Evolutionary conservation across 768 basidiomycete species (phyloP).

Genomic region (Kwoniella dendrophila): DNA sequence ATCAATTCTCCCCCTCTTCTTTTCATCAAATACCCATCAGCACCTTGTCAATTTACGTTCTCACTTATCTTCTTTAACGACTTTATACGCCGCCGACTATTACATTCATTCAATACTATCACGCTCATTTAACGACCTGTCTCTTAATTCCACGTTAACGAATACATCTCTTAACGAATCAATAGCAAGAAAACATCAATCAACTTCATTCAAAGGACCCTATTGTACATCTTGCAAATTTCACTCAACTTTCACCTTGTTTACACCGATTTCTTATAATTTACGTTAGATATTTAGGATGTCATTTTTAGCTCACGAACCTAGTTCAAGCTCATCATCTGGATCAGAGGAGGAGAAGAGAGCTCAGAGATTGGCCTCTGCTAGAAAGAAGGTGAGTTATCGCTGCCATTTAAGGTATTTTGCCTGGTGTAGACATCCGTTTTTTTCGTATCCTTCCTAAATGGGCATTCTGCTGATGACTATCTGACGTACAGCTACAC

Average conservation of each 20-base stretch:
- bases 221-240: not conserved
- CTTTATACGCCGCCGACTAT: too few relatives aligned
- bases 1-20: not conserved
- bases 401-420: too few relatives aligned
- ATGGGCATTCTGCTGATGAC: too few relatives aligned
- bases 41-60: not conserved
- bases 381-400: slow-evolving; percentile 40
- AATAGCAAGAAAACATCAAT: slow-evolving; percentile 4
- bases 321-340: slow-evolving; percentile 7
- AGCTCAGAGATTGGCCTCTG: slow-evolving; percentile 37
- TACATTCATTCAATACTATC: too few relatives aligned
- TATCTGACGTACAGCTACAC: slow-evolving; percentile 30
- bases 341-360: slow-evolving; percentile 25
- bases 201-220: slow-evolving; percentile 7
- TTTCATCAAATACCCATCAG: not conserved
- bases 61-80: not conserved
- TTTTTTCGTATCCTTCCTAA: too few relatives aligned
- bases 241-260: slow-evolving; percentile 8
- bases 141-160: too few relatives aligned
- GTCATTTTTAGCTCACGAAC: not conserved
- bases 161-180: not conserved
- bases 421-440: too few relatives aligned
- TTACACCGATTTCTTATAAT: not conserved
- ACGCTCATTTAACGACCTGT: too few relatives aligned
- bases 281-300: not conserved